These are phyloP conservation scores for Pseudocercospora cruenta DNA, from an alignment of 2,329 filamentous ascomycete species.

Conservation along the genomic window DNA sequence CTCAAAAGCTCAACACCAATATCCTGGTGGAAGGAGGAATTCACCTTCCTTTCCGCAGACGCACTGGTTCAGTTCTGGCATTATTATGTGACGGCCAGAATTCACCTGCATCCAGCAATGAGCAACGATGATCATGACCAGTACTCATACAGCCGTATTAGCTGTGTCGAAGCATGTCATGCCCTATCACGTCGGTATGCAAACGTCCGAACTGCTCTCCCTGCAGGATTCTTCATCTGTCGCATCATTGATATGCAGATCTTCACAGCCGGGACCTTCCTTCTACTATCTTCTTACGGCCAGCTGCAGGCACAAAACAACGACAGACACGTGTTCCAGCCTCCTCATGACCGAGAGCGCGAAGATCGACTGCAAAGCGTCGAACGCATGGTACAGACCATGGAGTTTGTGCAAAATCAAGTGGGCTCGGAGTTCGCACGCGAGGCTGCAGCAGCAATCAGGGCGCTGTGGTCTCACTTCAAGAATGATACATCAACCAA, in stretches of 20 bases:
- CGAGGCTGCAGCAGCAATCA: conserved; percentile 27
- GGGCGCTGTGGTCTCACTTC: conserved; percentile 26
- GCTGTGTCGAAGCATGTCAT: conserved; percentile 32
- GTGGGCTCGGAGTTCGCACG: conserved; percentile 27
- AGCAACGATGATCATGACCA: conserved; percentile 28
- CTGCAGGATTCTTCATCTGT: conserved; percentile 34
- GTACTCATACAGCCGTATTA: conserved; percentile 32
- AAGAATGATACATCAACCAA: conserved; percentile 8
- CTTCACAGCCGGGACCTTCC: not conserved
- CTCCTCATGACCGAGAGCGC: not conserved
- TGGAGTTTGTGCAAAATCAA: conserved; percentile 25
- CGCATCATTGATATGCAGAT: conserved; percentile 36
- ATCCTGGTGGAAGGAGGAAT: conserved; percentile 19
- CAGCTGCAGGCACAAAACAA: not conserved
- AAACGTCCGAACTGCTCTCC: conserved; percentile 26
- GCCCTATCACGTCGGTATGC: conserved; percentile 29
- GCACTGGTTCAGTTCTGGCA: conserved; percentile 34
- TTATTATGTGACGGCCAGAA: conserved; percentile 32
- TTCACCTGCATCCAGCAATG: conserved; percentile 34
- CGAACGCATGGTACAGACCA: conserved; percentile 25
- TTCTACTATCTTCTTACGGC: conserved; percentile 29
- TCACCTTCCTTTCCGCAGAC: conserved; percentile 16
- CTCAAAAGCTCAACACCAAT: conserved; percentile 32
- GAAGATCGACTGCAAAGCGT: conserved; percentile 13
- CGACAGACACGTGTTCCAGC: not conserved